Evolutionary conservation across 169 alveolate genomes (phyloP), one percentile per base, ranked within the genome.

Genomic region (Cryptosporidium andersoni): DNA sequence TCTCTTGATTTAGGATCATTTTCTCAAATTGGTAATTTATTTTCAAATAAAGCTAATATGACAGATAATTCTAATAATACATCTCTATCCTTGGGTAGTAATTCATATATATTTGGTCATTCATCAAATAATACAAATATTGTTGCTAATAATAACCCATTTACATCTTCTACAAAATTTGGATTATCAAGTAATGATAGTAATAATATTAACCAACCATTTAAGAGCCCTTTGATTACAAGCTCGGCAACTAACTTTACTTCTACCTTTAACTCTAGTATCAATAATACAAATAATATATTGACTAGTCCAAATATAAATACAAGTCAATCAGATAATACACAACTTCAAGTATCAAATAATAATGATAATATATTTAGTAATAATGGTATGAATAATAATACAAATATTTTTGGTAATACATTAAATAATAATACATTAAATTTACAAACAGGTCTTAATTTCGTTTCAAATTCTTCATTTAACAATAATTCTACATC

Each of bases 1-100:
- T 43, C 55, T 49, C 25, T 74, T 5, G 85, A 74, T n/a, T 55
- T 74, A 12, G 60, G 74, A n/a, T 34, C 43, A 14, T 74, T 25
- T 60, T 74, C 85, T 0, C 55, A 74, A 42, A 74, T 74, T 34
- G 85, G 85, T n/a, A 74, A 74, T 42, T 42, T 64, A 52, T 74
- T 53, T 6, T 60, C 65, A 1, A 34, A 25, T 9, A 39, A 60
- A 6, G 2, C 6, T 49, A 49, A 49, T 9, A 49, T 9, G 1
- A 49, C 8, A 8, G 12, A 49, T 49, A 49, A 49, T 49, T 49
- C 12, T 49, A 49, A 49, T 49, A 49, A 49, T 49, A 1, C 55
- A 49, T 49, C 12, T 49, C 12, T 12, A 49, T 9, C 0, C 8
- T 49, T 12, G 12, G 55, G 12, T 9, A 49, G 12, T 49, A 49